Base-by-base conservation (phyloP, 2,329 filamentous ascomycete genomes). In the Ceratocystis papillata region DNA sequence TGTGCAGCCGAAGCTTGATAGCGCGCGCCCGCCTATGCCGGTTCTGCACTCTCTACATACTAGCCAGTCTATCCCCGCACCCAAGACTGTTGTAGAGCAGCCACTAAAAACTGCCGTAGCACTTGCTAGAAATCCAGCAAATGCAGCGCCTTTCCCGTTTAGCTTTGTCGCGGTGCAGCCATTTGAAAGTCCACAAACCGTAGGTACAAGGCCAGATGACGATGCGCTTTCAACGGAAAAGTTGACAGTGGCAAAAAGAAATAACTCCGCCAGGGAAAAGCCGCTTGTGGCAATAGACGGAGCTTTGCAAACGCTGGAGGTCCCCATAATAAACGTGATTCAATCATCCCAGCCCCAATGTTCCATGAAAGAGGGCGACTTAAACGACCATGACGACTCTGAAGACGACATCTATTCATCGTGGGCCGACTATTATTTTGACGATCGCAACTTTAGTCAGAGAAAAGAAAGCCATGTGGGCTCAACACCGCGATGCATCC, bases 341-440 rank as follows among this genome's bases (percentile, higher is more conserved):
- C 53, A 59, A 30, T n/a, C 53, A 37, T 30, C n/a, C 7, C 53
- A 59, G 1, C 12, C 53, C n/a, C 53, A 17, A 33, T 12, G 33
- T 33, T 17, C 53, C 1, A 4, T 17, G 5, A 17, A 20, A 25
- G 15, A 25, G 17, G 53, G 12, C 15, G 53, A n/a, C 15, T 10
- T 17, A 10, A 59, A 33, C 22, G 69, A 67, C 37, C 67, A 64
- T 17, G 69, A 70, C 10, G 68, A 72, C 1, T 72, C 71, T 37
- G 71, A 73, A 6, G 69, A 71, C n/a, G 69, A 71, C 2, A 69
- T 70, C 17, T 67, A 67, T 53, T 50, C 60, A 12, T 65, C 50
- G 8, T 73, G 72, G 72, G 72, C 71, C 0, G 72, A 74, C 37
- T 73, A 74, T 22, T 74, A 74, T 62, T 73, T 74, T 68, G 72